phyloP scores from a whole-genome alignment of 2,329 filamentous ascomycete species.

The Penicillium sp. region DNA sequence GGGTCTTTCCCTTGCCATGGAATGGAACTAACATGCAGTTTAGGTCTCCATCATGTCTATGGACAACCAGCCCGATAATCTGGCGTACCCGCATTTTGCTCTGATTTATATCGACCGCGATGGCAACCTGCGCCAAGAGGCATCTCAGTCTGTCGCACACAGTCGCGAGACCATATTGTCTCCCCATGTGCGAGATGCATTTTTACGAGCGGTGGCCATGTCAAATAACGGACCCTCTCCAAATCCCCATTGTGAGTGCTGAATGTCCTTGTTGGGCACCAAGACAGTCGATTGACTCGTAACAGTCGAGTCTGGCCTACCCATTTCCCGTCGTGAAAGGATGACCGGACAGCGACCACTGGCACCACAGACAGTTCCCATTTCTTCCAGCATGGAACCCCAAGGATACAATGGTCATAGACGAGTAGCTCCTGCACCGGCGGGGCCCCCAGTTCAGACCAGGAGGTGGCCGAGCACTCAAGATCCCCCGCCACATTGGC shows the following conservation, averaged over 20 bases:
- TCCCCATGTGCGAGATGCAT: conserved; percentile 26
- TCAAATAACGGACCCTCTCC: conserved; percentile 19
- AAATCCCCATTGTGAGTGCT: conserved; percentile 17
- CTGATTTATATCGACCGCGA: conserved; percentile 30
- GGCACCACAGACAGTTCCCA: conserved; percentile 5
- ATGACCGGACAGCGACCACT: conserved; percentile 2
- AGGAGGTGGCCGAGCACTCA: conserved; percentile 10
- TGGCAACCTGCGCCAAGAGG: conserved; percentile 28
- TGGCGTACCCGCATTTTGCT: conserved; percentile 27
- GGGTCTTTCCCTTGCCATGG: too few relatives aligned
- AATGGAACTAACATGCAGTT: too few relatives aligned
- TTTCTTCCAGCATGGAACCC: not conserved
- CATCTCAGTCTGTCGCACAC: conserved; percentile 27
- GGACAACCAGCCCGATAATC: conserved; percentile 19
- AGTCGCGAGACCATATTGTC: conserved; percentile 27
- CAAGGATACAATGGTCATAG: conserved; percentile 2
- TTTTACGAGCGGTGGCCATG: conserved; percentile 27
- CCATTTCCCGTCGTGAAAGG: conserved; percentile 1
- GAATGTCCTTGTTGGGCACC: not conserved
- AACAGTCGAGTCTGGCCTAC: conserved; percentile 5
- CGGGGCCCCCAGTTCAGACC: conserved; percentile 3
- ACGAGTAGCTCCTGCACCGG: not conserved
- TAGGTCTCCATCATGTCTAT: conserved; percentile 15
- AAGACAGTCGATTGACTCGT: conserved; percentile 3
- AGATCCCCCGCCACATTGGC: conserved; percentile 8